Conservation (phyloP, 768 basidiomycete species). For the Russula emetica region DNA sequence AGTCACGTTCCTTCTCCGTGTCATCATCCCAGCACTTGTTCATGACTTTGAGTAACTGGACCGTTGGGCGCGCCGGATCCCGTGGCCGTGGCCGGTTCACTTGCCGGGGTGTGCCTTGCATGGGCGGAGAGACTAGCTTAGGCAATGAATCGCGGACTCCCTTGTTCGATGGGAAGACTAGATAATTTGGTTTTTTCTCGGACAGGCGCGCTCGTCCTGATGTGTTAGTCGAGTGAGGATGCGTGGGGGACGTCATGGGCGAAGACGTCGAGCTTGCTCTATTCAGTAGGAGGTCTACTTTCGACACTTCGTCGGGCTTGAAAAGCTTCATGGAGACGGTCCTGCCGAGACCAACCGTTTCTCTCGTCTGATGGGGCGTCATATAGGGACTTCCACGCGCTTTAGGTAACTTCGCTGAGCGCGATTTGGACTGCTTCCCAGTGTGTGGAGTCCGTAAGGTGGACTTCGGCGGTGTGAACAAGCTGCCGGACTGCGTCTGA, state of each 20-base stretch:
- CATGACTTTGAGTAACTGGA: neutral
- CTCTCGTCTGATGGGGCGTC: neutral
- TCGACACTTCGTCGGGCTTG: too few relatives aligned
- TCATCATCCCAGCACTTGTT: conserved; percentile 5
- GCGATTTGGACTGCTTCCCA: neutral
- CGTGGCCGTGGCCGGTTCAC: neutral
- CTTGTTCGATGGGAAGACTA: neutral
- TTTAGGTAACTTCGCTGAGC: too few relatives aligned
- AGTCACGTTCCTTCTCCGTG: neutral
- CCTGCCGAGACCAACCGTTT: too few relatives aligned
- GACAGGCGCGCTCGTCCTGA: neutral
- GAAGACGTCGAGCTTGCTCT: neutral
- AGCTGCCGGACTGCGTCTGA: neutral
- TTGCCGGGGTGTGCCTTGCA: neutral
- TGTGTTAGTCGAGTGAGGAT: neutral
- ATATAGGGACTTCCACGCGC: neutral
- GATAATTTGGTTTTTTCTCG: neutral
- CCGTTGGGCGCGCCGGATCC: neutral
- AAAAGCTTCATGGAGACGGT: neutral
- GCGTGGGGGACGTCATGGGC: too few relatives aligned
- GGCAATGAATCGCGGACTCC: neutral
- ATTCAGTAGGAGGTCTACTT: too few relatives aligned
- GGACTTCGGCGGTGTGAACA: neutral
- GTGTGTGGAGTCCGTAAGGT: neutral
- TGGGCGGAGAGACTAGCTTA: neutral